These are phyloP conservation scores for Colletotrichum chrysophilum DNA, from an alignment of 2,329 filamentous ascomycete genomes.

Conservation along the genomic window DNA sequence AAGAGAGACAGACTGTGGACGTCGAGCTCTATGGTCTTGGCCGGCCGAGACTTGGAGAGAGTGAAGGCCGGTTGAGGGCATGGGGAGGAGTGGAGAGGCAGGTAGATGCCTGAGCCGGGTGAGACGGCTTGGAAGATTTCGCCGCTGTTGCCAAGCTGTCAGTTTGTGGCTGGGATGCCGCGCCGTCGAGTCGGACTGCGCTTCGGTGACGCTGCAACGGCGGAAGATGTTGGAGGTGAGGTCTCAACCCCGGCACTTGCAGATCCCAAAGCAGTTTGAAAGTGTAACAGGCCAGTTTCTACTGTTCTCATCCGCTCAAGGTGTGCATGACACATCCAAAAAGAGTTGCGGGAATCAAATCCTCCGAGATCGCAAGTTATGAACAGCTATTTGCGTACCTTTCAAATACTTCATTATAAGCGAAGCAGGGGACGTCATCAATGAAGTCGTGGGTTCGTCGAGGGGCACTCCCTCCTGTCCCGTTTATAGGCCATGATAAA, in stretches of 20 bases:
- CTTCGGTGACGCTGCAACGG: background rate
- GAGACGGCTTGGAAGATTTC: constrained; percentile 29
- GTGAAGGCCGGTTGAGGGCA: constrained; percentile 27
- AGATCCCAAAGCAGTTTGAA: background rate
- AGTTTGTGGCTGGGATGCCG: background rate
- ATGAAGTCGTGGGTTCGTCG: background rate
- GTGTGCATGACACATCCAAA: too few species aligned
- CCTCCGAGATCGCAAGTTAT: background rate
- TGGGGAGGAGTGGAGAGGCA: constrained; percentile 23
- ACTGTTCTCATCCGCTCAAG: background rate
- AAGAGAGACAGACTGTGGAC: constrained; percentile 42
- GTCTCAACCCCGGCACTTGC: background rate
- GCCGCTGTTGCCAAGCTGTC: constrained; percentile 23
- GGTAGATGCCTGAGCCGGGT: constrained; percentile 30
- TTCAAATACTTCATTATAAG: constrained; percentile 23
- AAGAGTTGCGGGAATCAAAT: background rate
- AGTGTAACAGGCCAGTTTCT: background rate
- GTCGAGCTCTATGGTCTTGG: constrained; percentile 25
- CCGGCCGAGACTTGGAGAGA: constrained; percentile 29
- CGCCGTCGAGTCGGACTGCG: background rate
- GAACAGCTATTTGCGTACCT: constrained; percentile 23
- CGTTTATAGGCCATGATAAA: background rate
- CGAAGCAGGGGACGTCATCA: constrained; percentile 9
- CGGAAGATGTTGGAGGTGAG: too few species aligned
- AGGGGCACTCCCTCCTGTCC: background rate